Base-by-base conservation (phyloP, 805 yeast species). In the Lipomyces kockii region DNA sequence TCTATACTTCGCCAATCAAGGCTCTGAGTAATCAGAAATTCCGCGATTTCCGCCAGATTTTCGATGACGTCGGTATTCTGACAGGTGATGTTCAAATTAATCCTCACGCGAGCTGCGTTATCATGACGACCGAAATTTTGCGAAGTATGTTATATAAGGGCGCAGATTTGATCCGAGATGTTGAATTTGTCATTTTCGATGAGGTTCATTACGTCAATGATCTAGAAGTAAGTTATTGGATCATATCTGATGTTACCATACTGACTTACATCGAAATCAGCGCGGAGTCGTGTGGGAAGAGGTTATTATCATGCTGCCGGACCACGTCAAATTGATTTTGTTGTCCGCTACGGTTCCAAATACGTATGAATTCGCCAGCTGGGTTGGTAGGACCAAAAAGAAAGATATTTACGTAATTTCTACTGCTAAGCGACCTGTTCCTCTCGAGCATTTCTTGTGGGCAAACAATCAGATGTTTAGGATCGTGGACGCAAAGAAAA, bases 221-320 rank as follows among this genome's bases (percentile, higher is more conserved):
- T 80, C 89, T 91, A 66, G 97, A 92, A 55, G 62, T 49, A n/a
- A 58, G 61, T 39, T 56, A 17, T 22, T 12, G 11, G 27, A 14
- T 7, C 12, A 27, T 11, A 9, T 17, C 46, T 12, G 46, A 25
- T 17, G 20, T n/a, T 56, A 14, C 27, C 35, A 20, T 27, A 25
- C 32, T 56, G 35, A 37, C 51, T 25, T 17, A 0, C 39, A 37
- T 43, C 49, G 49, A 43, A 37, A 43, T 25, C 27, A 60, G 74
- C 87, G 99, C 78, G 99, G 99, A 75, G 99, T 95, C 14, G 99
- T 95, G 2, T 95, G 99, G 99, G 99, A 95, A 80, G 99, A 95
- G 79, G 98, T 95, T 27, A 95, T 95, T 69, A 95, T 95, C 73
- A 92, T 95, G 97, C 82, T 95, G 43, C 99, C 99, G 0, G 97